Evolutionary conservation across 345 rosid species (phyloP), one percentile per base, ranked within the genome.

Genomic region (Gossypium anomalum): DNA sequence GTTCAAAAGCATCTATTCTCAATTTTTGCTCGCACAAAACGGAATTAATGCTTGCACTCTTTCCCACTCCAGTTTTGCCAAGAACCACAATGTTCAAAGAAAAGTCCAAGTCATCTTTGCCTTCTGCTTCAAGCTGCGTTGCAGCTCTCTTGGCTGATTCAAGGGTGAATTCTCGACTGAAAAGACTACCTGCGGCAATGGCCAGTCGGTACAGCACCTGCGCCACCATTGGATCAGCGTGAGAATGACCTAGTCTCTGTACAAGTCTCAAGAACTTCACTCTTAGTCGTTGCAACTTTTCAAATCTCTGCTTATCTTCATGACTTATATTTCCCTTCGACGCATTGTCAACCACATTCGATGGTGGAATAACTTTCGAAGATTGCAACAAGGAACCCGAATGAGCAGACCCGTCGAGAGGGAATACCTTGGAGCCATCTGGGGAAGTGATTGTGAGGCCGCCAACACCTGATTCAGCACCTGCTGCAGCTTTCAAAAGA

Each of bases 211-310:
- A 74, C 23, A 82, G 70, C 71, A 83, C 90, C 80, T 82, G 86
- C 27, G 84, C 84, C 60, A 72, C 88, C 44, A 82, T 56, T 65
- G 88, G 64, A 77, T 85, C 80, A 58, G 89, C 84, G 67, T 77
- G 73, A 73, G 86, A 80, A 77, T 38, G 69, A 55, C 89, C 87
- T 29, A 86, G 72, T 69, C 83, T 78, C 67, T 70, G 80, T 41
- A 82, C 85, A 52, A 90, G 86, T 79, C 88, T 88, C 83, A 84
- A 84, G 81, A 89, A 86, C 78, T 89, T 88, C 75, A 77, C 86
- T 74, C 84, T 83, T 71, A 87, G 47, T 58, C 62, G 77, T 74
- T 88, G 85, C 3, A 85, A 77, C 84, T 84, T 85, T 79, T 81
- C 82, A 41, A 86, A 65, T 77, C 74, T 78, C 79, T 81, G 75